Conservation (phyloP, 192 early-diverging fungal genomes). For the Podila epigama region DNA sequence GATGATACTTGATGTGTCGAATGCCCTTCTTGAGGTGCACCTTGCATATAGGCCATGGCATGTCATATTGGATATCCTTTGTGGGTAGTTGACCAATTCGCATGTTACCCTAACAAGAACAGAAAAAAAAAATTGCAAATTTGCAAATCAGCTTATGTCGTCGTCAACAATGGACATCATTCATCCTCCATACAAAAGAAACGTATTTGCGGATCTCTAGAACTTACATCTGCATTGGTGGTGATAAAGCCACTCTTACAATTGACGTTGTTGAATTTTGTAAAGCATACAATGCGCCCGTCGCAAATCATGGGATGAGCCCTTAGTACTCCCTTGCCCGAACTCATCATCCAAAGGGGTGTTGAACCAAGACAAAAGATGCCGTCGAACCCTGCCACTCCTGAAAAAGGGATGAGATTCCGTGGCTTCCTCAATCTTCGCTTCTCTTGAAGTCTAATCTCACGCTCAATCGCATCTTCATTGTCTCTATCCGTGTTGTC, state of each 20-base stretch:
- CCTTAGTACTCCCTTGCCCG: constrained; percentile 64
- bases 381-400: constrained; percentile 70
- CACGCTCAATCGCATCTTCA: constrained; percentile 29
- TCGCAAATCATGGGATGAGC: constrained; percentile 80
- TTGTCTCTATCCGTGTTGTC: constrained; percentile 35
- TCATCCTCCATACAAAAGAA: not conserved
- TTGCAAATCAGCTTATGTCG: too few relatives aligned
- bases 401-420: constrained; percentile 56
- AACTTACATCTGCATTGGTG: constrained; percentile 67
- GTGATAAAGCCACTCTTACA: constrained; percentile 79
- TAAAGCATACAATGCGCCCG: constrained; percentile 71
- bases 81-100: constrained; percentile 71
- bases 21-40: constrained; percentile 70
- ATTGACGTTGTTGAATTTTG: constrained; percentile 81
- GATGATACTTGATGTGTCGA: constrained; percentile 85
- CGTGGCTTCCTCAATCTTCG: constrained; percentile 14
- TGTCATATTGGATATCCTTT: constrained; percentile 73
- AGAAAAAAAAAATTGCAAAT: not conserved
- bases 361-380: constrained; percentile 76
- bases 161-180: too few relatives aligned
- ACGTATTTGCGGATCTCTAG: not conserved
- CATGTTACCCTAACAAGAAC: constrained; percentile 59
- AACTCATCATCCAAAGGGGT: constrained; percentile 78
- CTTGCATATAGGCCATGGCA: constrained; percentile 79
- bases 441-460: constrained; percentile 22